phyloP scores from a whole-genome alignment of 148 eudicot species.

The Nepenthes mirabilis region DNA sequence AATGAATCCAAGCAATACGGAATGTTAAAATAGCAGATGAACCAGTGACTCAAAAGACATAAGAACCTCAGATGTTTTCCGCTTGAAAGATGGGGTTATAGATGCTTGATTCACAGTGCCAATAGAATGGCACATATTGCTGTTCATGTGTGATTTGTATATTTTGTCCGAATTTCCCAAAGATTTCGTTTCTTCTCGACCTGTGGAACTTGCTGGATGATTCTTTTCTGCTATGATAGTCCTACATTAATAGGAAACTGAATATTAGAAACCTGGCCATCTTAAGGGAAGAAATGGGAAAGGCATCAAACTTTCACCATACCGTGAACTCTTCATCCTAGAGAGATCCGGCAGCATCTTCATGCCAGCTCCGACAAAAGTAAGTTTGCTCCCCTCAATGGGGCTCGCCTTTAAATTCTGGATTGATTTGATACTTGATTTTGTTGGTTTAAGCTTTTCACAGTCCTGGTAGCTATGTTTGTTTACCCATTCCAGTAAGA shows the following conservation, averaged over 20 bases:
- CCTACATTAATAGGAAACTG: conserved; percentile 8
- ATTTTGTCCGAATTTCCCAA: conserved; percentile 9
- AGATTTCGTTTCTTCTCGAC: conserved; percentile 18
- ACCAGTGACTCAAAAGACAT: neutral
- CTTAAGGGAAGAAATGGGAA: neutral
- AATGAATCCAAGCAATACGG: neutral
- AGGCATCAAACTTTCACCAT: conserved; percentile 2
- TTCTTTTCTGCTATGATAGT: conserved; percentile 10
- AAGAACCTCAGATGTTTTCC: conserved; percentile 47
- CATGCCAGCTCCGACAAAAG: conserved; percentile 1
- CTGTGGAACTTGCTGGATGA: conserved; percentile 8
- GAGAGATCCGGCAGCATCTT: conserved; percentile 14
- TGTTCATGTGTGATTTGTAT: conserved; percentile 7
- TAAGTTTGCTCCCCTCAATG: conserved; percentile 9
- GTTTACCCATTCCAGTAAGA: conserved; percentile 12
- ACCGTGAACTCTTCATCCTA: conserved; percentile 21
- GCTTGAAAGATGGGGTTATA: conserved; percentile 32
- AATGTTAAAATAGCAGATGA: neutral
- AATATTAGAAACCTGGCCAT: neutral
- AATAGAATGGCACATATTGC: conserved; percentile 13
- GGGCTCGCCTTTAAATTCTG: conserved; percentile 12
- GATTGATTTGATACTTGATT: conserved; percentile 13
- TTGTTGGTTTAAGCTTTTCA: conserved; percentile 15
- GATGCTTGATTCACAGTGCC: conserved; percentile 22
- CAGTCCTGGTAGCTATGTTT: conserved; percentile 17